These are phyloP conservation scores for Coix lacrymajobi DNA, from an alignment of 176 grass and related monocot species.

Conservation along the genomic window DNA sequence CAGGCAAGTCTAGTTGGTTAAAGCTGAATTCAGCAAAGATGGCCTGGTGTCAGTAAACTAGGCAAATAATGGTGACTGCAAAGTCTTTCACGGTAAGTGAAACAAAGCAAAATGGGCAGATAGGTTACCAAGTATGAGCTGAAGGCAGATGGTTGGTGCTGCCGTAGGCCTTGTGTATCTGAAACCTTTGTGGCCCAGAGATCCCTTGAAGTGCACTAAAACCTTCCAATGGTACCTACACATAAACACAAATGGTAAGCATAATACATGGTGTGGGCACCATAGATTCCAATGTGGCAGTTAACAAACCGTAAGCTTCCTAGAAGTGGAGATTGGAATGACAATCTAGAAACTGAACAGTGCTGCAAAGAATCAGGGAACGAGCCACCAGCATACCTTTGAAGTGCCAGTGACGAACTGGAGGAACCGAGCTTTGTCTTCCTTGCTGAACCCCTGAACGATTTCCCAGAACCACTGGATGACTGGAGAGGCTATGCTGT, in stretches of 20 bases:
- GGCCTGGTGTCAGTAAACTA: neutral
- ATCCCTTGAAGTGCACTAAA: slow-evolving; percentile 97
- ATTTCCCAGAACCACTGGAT: slow-evolving; percentile 99
- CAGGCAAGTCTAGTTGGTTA: slow-evolving; percentile 95
- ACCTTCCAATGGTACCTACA: slow-evolving; percentile 89
- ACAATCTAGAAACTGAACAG: neutral
- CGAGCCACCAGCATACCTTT: slow-evolving; percentile 51
- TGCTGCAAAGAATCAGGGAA: neutral
- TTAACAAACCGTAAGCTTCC: neutral
- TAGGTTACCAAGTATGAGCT: slow-evolving; percentile 87
- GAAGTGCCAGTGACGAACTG: slow-evolving; percentile 99
- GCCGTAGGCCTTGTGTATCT: slow-evolving; percentile 99
- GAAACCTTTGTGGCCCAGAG: slow-evolving; percentile 83
- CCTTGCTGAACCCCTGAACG: slow-evolving; percentile 90
- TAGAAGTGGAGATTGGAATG: neutral
- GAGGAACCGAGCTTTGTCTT: slow-evolving; percentile 97
- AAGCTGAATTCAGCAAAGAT: slow-evolving; percentile 53
- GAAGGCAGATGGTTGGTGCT: slow-evolving; percentile 92
- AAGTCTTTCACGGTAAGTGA: neutral
- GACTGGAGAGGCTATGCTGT: slow-evolving; percentile 90
- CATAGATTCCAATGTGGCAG: neutral
- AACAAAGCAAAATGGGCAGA: neutral
- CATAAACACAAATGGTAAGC: slow-evolving; percentile 26
- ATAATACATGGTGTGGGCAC: neutral
- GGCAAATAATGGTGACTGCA: neutral